Conservation (phyloP, 176 grass and related monocot species). For the Eleusine coracana region DNA sequence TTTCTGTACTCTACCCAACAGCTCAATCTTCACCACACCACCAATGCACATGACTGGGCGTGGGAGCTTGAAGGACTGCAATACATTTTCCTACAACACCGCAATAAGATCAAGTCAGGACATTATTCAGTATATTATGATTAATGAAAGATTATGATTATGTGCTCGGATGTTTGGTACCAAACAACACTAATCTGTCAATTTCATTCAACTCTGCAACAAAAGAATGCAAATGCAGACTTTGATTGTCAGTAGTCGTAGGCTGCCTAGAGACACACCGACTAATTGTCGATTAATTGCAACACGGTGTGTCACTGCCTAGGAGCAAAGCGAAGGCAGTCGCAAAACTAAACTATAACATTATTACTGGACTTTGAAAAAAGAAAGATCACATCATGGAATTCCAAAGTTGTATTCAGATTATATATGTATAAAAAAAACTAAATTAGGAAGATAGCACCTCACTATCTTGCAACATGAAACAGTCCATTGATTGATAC, state of each 20-base stretch:
- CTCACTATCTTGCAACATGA: neutral
- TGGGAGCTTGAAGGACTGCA: conserved; percentile 78
- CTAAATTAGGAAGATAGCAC: neutral
- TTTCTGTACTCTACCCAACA: conserved; percentile 71
- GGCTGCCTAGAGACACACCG: neutral
- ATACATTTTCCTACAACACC: conserved; percentile 57
- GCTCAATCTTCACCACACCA: conserved; percentile 78
- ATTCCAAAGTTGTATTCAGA: neutral
- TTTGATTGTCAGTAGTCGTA: neutral
- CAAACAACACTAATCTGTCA: neutral
- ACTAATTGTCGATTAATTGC: neutral
- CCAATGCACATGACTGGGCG: conserved; percentile 73
- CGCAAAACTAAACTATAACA: neutral
- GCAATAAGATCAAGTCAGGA: conserved; percentile 8
- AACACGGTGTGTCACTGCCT: neutral
- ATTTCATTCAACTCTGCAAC: neutral
- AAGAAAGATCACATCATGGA: neutral
- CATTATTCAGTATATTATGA: neutral
- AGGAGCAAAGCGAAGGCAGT: neutral
- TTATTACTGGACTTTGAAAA: neutral
- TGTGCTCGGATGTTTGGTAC: neutral
- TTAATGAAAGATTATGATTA: neutral
- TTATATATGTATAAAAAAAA: neutral
- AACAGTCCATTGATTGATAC: neutral
- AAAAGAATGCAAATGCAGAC: neutral